These are phyloP conservation scores for Musa schizocarpa DNA, from an alignment of 176 grass and related monocot species.

Conservation along the genomic window DNA sequence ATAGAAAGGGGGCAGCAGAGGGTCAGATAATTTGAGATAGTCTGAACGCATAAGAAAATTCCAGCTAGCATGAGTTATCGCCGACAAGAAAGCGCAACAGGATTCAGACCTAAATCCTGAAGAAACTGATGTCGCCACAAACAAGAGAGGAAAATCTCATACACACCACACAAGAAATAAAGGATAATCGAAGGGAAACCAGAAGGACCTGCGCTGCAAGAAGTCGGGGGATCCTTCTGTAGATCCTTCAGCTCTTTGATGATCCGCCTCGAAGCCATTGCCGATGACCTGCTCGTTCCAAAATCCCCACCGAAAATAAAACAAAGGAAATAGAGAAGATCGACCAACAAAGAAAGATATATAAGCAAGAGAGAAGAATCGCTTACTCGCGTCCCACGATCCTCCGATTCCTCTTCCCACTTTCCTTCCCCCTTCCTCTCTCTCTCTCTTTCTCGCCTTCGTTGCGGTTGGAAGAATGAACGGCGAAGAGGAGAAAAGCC, in stretches of 20 bases:
- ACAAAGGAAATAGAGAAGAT: neutral
- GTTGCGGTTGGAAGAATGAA: neutral
- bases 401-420: neutral
- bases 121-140: neutral
- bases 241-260: slow-evolving; percentile 12
- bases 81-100: neutral
- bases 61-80: neutral
- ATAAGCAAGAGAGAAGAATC: neutral
- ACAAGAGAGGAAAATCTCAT: neutral
- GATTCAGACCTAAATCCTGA: neutral
- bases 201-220: slow-evolving; percentile 1
- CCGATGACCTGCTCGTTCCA: neutral
- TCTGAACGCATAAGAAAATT: neutral
- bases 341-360: neutral
- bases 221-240: slow-evolving; percentile 10
- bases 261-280: slow-evolving; percentile 1
- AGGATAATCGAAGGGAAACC: neutral
- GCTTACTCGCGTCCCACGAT: neutral
- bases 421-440: too few relatives aligned
- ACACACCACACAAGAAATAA: too few relatives aligned
- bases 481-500: neutral
- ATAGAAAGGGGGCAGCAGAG: too few relatives aligned
- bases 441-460: neutral
- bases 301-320: neutral
- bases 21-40: neutral